phyloP scores from a whole-genome alignment of 1,284 basidiomycete species.

The Cryptococcus jaspeensis region DNA sequence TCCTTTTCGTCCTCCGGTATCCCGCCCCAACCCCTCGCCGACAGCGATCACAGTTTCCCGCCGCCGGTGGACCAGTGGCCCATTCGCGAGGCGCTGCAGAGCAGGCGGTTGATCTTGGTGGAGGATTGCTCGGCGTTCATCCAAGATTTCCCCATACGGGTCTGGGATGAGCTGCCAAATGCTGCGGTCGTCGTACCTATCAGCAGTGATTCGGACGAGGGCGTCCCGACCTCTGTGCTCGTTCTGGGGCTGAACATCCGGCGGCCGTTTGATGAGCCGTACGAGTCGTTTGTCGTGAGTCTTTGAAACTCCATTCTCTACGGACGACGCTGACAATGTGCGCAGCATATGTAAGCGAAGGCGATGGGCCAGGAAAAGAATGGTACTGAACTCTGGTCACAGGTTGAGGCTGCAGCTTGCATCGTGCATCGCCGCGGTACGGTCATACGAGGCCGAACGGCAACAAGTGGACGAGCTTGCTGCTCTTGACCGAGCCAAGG shows the following conservation, averaged over 20 bases:
- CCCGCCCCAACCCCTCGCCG: slow-evolving; percentile 1
- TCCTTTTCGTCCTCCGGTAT: slow-evolving; percentile 13
- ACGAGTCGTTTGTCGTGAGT: slow-evolving; percentile 47
- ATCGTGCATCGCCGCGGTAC: slow-evolving; percentile 41
- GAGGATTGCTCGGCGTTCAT: slow-evolving; percentile 43
- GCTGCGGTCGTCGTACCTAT: slow-evolving; percentile 52
- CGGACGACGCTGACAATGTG: background rate
- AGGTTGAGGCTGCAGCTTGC: slow-evolving; percentile 39
- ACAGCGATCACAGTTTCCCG: slow-evolving; percentile 1
- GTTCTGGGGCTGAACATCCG: slow-evolving; percentile 50
- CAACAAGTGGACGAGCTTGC: slow-evolving; percentile 50
- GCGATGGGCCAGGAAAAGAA: background rate
- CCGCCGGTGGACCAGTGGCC: slow-evolving; percentile 34
- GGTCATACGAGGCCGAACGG: slow-evolving; percentile 48
- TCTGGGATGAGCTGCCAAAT: slow-evolving; percentile 48
- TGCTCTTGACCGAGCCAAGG: slow-evolving; percentile 50
- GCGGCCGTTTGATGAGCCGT: slow-evolving; percentile 45
- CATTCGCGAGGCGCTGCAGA: slow-evolving; percentile 37
- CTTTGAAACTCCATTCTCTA: background rate
- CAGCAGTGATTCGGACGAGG: slow-evolving; percentile 41
- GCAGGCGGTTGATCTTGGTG: slow-evolving; percentile 37
- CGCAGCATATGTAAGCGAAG: slow-evolving; percentile 28
- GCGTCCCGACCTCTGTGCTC: slow-evolving; percentile 40
- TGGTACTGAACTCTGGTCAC: background rate
- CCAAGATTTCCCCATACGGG: slow-evolving; percentile 37